Base-by-base conservation (phyloP, 148 eudicot genomes). In the Selenicereus undatus region DNA sequence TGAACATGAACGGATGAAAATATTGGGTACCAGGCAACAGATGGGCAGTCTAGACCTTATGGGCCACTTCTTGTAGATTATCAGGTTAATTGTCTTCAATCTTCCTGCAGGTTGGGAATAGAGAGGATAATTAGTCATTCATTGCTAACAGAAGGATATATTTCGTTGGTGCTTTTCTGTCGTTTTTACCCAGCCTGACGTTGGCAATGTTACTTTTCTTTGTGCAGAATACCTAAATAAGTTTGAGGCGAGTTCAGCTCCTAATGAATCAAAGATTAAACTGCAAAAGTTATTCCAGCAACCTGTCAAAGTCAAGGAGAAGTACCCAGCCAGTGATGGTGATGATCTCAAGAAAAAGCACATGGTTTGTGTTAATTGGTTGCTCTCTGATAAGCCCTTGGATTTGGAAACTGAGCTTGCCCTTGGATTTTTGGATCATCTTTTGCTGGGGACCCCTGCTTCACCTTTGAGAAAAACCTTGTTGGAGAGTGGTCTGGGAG, bases 341-440 rank as follows among this genome's bases (percentile, higher is more conserved):
- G 94, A 84, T 75, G 97, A 93, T 80, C 83, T 93, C 87, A 90
- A 91, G 76, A 96, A 96, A 88, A 92, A 89, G 84, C 91, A 96
- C 86, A 96, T 96, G 99, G 93, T 96, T 77, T 96, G 99, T 84
- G 90, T 96, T 74, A 96, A 96, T 89, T 96, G 99, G 99, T 86
- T 96, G 87, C 90, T 96, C 74, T 88, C 94, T 81, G 99, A 96
- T 24, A 82, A 90, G 80, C 94, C 98, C 51, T 84, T 96, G 80
- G 99, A 89, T 85, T 83, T 92, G 86, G 99, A 96, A 88, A 96
- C 98, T 30, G 98, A 96, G 81, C 97, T 96, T 81, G 89, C 91
- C 43, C 83, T 96, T 76, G 95, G 85, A 17, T 96, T 96, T 86
- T 79, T 96, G 84, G 90, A 93, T 86, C 99, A 96, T 86, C 92